A percentile compares a stretch with the other conserved stretches of the same genome.
phyloP scores from a whole-genome alignment of 2,329 filamentous ascomycete species.

The Simplicillium aogashimaense region DNA sequence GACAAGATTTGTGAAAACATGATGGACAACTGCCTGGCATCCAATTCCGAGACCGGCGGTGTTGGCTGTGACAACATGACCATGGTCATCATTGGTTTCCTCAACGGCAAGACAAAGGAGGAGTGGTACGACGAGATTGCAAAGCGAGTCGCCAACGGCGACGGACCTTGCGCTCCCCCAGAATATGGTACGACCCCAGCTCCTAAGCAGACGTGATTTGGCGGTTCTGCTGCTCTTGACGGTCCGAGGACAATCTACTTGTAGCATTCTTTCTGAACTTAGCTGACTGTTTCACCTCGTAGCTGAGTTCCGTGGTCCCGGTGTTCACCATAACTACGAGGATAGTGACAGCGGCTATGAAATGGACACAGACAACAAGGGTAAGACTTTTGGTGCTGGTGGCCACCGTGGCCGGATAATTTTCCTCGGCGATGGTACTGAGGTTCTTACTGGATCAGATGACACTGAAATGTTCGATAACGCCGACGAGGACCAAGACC shows the following conservation, averaged over 20 bases:
- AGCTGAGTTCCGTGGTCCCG: constrained; percentile 81
- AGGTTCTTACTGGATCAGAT: constrained; percentile 79
- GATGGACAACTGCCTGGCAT: constrained; percentile 99
- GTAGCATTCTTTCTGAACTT: constrained; percentile 8
- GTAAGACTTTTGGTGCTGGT: constrained; percentile 53
- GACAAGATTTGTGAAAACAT: constrained; percentile 98
- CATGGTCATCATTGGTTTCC: constrained; percentile 81
- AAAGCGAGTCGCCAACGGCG: constrained; percentile 87
- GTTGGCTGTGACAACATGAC: constrained; percentile 99
- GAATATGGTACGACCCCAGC: constrained; percentile 81
- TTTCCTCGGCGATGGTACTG: constrained; percentile 88
- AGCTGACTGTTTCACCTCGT: constrained; percentile 14
- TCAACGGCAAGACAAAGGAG: constrained; percentile 87
- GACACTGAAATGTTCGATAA: constrained; percentile 93
- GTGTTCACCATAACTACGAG: constrained; percentile 73
- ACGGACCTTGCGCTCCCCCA: constrained; percentile 95
- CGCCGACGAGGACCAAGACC: constrained; percentile 73
- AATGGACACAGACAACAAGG: constrained; percentile 58
- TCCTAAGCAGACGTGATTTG: constrained; percentile 2
- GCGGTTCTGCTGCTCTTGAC: constrained; percentile 4
- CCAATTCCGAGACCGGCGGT: constrained; percentile 94
- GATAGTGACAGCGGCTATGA: constrained; percentile 72
- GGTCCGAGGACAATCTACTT: background rate
- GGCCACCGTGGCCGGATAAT: constrained; percentile 82
- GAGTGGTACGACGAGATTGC: constrained; percentile 97